Evolutionary conservation across 768 basidiomycete genomes (phyloP), one percentile per base, ranked within the genome.

Genomic region (Tricholoma furcatifolium): DNA sequence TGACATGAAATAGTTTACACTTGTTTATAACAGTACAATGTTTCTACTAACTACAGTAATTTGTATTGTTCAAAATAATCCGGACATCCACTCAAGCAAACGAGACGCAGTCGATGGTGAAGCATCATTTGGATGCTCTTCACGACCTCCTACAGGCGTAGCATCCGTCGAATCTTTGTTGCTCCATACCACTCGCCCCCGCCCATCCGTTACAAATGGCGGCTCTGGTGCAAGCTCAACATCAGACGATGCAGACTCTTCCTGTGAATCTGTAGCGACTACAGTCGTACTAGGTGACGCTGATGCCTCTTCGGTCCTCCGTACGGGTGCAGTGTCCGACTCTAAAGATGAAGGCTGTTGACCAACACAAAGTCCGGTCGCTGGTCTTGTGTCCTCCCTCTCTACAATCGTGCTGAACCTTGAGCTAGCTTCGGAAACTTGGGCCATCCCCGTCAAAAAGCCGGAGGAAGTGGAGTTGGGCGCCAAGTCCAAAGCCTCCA

Each of bases 121-220:
- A 20, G 50, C 47, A n/a, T 58, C 62, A 17, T 58, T 56, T 30
- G 43, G 6, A 54, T 43, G 12, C 34, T 60, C 58, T 47, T 51
- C 41, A 32, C 34, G 43, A 9, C 46, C 42, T 39, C 45, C 45
- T 3, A 38, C 20, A 20, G 56, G 32, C 6, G 60, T 47, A 20
- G 49, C 23, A 43, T 60, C 60, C 15, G 45, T 55, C 27, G 51
- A 7, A 18, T 49, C 44, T 35, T 57, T 65, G 50, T 58, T 53
- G 9, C 70, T 76, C 65, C 75, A 74, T 15, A 85, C 78, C 18
- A 84, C 83, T 50, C 83, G 71, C 8, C 84, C 84, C 42, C 84
- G 74, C 23, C 84, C 84, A 63, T 86, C 84, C 12, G 84, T 85
- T 53, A 82, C 71, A 60, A 85, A 85, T 6, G 79, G 76, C 27